Percentiles rank a stretch among this genome's conserved stretches.
These are phyloP conservation scores for Umbellularia californica DNA, from an alignment of 164 flowering plant genomes.

Conservation along the genomic window DNA sequence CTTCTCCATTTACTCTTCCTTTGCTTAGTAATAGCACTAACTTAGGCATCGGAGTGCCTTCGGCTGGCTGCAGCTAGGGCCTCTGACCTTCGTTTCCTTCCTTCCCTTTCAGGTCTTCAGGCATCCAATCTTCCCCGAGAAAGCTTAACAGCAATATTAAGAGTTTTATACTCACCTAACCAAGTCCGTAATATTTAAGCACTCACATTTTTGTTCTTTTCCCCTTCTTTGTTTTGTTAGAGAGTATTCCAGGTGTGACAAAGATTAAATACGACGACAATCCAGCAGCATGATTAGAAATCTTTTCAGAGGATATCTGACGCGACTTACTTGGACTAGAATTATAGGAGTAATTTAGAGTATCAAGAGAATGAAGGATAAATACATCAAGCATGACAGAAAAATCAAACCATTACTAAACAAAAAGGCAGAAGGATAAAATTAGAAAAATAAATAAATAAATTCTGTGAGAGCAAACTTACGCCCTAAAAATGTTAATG, in stretches of 20 bases:
- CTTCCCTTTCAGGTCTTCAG: too few relatives aligned
- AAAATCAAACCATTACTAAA: not conserved
- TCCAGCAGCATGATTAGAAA: slow-evolving; percentile 22
- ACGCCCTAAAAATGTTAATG: slow-evolving; percentile 40
- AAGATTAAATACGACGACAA: slow-evolving; percentile 8
- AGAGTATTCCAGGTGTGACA: slow-evolving; percentile 7
- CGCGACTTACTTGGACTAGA: slow-evolving; percentile 30
- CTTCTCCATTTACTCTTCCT: too few relatives aligned
- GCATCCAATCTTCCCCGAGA: too few relatives aligned
- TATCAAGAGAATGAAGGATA: not conserved
- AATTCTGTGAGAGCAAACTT: slow-evolving; percentile 10
- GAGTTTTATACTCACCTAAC: too few relatives aligned
- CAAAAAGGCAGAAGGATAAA: not conserved
- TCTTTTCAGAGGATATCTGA: slow-evolving; percentile 33
- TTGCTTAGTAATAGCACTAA: too few relatives aligned
- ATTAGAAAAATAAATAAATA: not conserved
- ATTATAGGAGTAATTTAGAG: not conserved
- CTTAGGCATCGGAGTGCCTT: too few relatives aligned
- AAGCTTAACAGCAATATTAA: too few relatives aligned
- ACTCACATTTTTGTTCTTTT: not conserved
- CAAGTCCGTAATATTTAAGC: too few relatives aligned
- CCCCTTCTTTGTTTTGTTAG: not conserved
- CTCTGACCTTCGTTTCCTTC: too few relatives aligned
- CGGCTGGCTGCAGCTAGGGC: too few relatives aligned
- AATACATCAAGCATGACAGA: not conserved